These are phyloP conservation scores for Hyphodiscus hymeniophilus DNA, from an alignment of 495 filamentous ascomycete genomes.

Conservation along the genomic window DNA sequence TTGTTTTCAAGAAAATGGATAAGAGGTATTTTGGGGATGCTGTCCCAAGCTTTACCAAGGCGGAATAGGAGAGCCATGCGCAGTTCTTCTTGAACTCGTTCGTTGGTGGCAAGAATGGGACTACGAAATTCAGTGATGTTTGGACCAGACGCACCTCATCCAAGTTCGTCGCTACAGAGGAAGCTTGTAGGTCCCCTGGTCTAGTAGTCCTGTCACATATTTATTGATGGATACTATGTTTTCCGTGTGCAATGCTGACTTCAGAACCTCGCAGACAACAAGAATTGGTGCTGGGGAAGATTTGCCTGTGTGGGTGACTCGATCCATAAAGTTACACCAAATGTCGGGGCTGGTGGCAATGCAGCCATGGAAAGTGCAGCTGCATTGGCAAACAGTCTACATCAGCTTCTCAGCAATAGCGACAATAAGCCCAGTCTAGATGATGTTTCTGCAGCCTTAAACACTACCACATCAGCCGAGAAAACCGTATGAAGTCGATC, in stretches of 20 bases:
- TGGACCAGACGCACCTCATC: slow-evolving; percentile 13
- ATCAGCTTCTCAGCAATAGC: not conserved
- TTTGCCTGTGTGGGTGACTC: slow-evolving; percentile 29
- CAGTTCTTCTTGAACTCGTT: slow-evolving; percentile 15
- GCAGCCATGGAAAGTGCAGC: slow-evolving; percentile 27
- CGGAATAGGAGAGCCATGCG: slow-evolving; percentile 21
- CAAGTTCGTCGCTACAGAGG: slow-evolving; percentile 21
- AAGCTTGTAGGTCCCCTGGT: no score
- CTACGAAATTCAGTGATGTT: slow-evolving; percentile 26
- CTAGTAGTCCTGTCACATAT: no score
- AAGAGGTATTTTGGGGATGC: slow-evolving; percentile 11
- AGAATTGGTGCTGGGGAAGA: slow-evolving; percentile 23
- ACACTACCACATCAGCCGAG: not conserved
- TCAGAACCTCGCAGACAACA: no score
- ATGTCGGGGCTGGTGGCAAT: slow-evolving; percentile 29
- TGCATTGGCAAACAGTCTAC: slow-evolving; percentile 21
- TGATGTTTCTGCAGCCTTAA: not conserved
- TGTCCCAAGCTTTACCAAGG: slow-evolving; percentile 24
- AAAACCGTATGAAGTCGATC: not conserved
- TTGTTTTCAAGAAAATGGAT: not conserved
- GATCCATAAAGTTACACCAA: slow-evolving; percentile 29
- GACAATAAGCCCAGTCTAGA: not conserved
- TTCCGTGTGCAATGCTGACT: no score
- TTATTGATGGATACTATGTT: no score
- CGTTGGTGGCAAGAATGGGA: slow-evolving; percentile 11